Evolutionary conservation across 768 basidiomycete genomes (phyloP).

Genomic region (Mycena maculata): DNA sequence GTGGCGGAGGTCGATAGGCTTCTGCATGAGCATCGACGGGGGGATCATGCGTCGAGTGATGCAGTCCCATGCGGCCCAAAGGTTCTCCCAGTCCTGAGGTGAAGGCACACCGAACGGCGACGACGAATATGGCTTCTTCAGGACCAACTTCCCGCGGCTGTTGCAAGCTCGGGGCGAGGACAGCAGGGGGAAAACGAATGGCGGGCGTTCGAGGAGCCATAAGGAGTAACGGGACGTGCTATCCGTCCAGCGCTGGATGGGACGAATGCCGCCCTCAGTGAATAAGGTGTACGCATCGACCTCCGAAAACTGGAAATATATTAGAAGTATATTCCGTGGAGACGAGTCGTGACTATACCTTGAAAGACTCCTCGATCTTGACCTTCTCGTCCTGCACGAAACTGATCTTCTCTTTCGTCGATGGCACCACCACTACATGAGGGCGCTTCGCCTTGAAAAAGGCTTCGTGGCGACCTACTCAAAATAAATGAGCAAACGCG

Average conservation of each 20-base stretch:
- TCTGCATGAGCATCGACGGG: constrained; percentile 83
- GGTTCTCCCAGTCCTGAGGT: constrained; percentile 79
- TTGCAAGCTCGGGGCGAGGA: constrained; percentile 48
- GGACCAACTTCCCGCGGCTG: constrained; percentile 36
- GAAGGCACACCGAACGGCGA: constrained; percentile 77
- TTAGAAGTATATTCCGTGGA: not conserved
- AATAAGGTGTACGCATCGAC: constrained; percentile 78
- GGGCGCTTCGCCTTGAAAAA: constrained; percentile 76
- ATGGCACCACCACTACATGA: constrained; percentile 68
- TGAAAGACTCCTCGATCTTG: constrained; percentile 88
- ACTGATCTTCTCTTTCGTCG: constrained; percentile 52
- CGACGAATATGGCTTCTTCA: constrained; percentile 40
- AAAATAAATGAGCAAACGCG: constrained; percentile 9
- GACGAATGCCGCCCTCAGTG: constrained; percentile 77
- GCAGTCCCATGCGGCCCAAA: constrained; percentile 93
- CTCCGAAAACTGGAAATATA: constrained; percentile 76
- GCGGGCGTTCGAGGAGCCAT: constrained; percentile 91
- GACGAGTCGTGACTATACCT: constrained; percentile 60
- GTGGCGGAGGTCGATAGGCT: constrained; percentile 94
- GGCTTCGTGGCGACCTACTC: constrained; percentile 84
- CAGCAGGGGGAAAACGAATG: constrained; percentile 79
- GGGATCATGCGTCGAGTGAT: constrained; percentile 90
- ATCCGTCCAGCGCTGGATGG: constrained; percentile 89
- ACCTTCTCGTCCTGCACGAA: constrained; percentile 82
- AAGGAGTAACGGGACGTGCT: constrained; percentile 77